Evolutionary conservation across 805 yeast genomes (phyloP).

Genomic region (Ogataea pignaliae): DNA sequence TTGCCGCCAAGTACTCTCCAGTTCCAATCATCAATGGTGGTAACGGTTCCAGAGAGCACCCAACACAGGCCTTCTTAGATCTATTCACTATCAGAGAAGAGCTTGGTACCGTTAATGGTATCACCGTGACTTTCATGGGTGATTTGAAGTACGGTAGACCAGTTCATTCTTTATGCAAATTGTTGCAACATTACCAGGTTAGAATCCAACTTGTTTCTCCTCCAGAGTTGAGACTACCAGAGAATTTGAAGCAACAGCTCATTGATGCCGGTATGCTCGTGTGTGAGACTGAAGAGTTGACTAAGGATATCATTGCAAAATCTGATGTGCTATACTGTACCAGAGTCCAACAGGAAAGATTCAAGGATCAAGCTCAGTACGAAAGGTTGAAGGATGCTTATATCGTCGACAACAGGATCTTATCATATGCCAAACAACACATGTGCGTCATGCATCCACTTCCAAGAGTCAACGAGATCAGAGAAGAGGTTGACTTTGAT

Average conservation of each 20-base stretch:
- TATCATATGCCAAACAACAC: conserved; percentile 91
- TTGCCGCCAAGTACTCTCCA: conserved; percentile 94
- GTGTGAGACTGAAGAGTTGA: conserved; percentile 68
- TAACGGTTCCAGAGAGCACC: conserved; percentile 97
- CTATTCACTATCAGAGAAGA: conserved; percentile 98
- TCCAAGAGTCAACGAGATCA: conserved; percentile 94
- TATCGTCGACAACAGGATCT: conserved; percentile 86
- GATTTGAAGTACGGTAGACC: conserved; percentile 98
- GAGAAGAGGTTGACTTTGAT: conserved; percentile 98
- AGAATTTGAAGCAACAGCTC: conserved; percentile 63
- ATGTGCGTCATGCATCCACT: conserved; percentile 99
- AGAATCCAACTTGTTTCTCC: conserved; percentile 91
- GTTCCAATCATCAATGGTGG: conserved; percentile 98
- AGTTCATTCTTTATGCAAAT: conserved; percentile 90
- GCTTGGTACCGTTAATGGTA: conserved; percentile 96
- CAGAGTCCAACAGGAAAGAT: conserved; percentile 97
- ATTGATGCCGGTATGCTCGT: conserved; percentile 62
- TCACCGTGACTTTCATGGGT: conserved; percentile 98
- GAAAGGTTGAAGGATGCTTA: conserved; percentile 86
- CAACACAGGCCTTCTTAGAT: conserved; percentile 97
- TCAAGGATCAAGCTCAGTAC: conserved; percentile 68
- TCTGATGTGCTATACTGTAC: conserved; percentile 97
- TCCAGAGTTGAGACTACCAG: conserved; percentile 79
- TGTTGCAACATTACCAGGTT: conserved; percentile 89
- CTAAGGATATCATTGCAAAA: conserved; percentile 79